A percentile compares a stretch with the other conserved stretches of the same genome.
These are phyloP conservation scores for Trichosporon faecale DNA, from an alignment of 1,284 basidiomycete genomes.

Conservation along the genomic window DNA sequence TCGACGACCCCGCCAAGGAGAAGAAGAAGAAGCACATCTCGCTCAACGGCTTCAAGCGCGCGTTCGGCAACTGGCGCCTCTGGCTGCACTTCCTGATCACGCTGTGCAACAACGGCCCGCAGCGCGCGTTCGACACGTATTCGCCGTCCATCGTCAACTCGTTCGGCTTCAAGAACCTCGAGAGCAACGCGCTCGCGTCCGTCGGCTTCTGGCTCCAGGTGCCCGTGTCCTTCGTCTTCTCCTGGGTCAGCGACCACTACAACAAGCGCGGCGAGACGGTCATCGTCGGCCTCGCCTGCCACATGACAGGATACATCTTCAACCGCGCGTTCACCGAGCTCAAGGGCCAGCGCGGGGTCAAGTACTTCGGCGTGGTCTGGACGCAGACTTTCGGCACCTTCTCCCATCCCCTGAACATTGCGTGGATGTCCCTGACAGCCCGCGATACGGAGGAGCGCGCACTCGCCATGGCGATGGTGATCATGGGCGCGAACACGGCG, in stretches of 20 bases:
- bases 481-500: slow-evolving; percentile 37
- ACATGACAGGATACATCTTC: slow-evolving; percentile 34
- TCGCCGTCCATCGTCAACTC: slow-evolving; percentile 36
- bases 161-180: slow-evolving; percentile 37
- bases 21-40: slow-evolving; percentile 35
- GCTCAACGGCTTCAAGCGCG: slow-evolving; percentile 26
- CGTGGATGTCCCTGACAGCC: slow-evolving; percentile 32
- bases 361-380: slow-evolving; percentile 37
- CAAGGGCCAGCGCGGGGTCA: slow-evolving; percentile 17
- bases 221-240: slow-evolving; percentile 31
- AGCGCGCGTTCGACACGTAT: slow-evolving; percentile 38
- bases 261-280: slow-evolving; percentile 33
- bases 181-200: slow-evolving; percentile 34
- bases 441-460: slow-evolving; percentile 32
- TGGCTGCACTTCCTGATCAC: slow-evolving; percentile 41
- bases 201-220: slow-evolving; percentile 41
- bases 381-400: slow-evolving; percentile 36
- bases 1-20: slow-evolving; percentile 42
- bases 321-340: slow-evolving; percentile 33
- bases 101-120: slow-evolving; percentile 37
- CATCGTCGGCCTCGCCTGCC: slow-evolving; percentile 27
- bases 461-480: slow-evolving; percentile 35
- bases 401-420: slow-evolving; percentile 38
- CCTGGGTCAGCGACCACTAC: slow-evolving; percentile 35
- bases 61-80: slow-evolving; percentile 27